phyloP scores from a whole-genome alignment of 352 stramenopile genomes.

The Phytophthora fragariae region DNA sequence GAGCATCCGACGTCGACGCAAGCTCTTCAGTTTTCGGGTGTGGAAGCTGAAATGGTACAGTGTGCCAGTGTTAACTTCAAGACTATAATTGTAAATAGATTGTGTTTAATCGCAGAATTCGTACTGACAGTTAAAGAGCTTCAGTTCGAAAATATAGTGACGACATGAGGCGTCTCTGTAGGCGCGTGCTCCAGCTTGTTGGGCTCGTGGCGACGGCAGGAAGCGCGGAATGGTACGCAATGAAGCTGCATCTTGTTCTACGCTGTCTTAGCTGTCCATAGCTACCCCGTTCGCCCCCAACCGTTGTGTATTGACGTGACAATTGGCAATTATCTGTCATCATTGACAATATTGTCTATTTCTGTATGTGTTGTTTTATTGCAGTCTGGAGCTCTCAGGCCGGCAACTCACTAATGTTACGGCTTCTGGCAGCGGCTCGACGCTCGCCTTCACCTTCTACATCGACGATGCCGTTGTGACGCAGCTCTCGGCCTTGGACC shows the following conservation, averaged over 20 bases:
- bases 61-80: conserved; percentile 29
- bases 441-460: conserved; percentile 43
- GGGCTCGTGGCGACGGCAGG: conserved; percentile 13
- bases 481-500: conserved; percentile 26
- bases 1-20: conserved; percentile 18
- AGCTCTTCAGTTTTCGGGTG: conserved; percentile 1
- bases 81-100: conserved; percentile 17
- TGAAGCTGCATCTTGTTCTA: neutral
- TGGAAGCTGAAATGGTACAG: conserved; percentile 6
- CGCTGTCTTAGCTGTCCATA: conserved; percentile 10
- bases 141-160: conserved; percentile 27
- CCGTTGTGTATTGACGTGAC: neutral
- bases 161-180: conserved; percentile 26
- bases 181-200: conserved; percentile 10
- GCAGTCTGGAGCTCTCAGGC: conserved; percentile 50
- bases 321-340: conserved; percentile 4
- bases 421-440: conserved; percentile 10
- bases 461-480: conserved; percentile 20
- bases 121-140: conserved; percentile 3
- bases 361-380: neutral
- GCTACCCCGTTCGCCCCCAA: neutral
- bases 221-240: conserved; percentile 22
- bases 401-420: conserved; percentile 49
- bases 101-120: conserved; percentile 4
- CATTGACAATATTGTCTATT: conserved; percentile 1